Base-by-base conservation (phyloP, 768 basidiomycete genomes). In the Xerocomellus chrysenteron region DNA sequence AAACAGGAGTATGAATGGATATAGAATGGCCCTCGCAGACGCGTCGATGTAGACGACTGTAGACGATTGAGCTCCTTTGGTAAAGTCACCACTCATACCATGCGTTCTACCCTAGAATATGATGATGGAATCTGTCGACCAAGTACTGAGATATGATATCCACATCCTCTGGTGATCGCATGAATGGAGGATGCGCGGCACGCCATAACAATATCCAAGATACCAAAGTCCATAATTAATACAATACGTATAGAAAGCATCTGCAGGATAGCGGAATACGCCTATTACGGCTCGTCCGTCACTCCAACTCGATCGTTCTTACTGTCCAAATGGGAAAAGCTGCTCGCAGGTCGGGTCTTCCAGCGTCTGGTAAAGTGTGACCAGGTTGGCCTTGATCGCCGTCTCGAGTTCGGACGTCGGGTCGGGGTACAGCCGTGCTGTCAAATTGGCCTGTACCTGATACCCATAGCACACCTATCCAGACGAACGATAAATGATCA, bases 361-460 rank as follows among this genome's bases (percentile, higher is more conserved):
- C 33, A 67, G 14, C 11, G 47, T 19, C 40, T 58, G 3, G 45
- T 62, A 61, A 8, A 67, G 56, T 7, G 60, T 62, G 35, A 42
- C 41, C 45, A 69, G 13, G 30, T 61, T 70, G 35, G 46, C 55
- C 45, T 57, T 66, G 57, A 68, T 68, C 41, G 67, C 67, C 1
- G 49, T 11, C 47, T 49, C 36, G 26, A 67, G 67, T 2, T 67
- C 58, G 6, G 58, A 5, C 2, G 55, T 57, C 21, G 67, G 66
- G 13, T 68, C 35, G 4, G 67, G 67, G 52, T 68, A 67, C 58
- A 66, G 26, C 39, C 32, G 32, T 3, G 54, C 58, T 1, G 61
- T 63, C 51, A 68, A 30, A n/a, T 66, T 65, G 37, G 48, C 19
- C 49, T 65, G 65, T 50, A 32, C 55, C 5, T 68, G 66, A n/a